Conservation (phyloP, 192 early-diverging fungal genomes). For the Rhizoclosmatium sp. region DNA sequence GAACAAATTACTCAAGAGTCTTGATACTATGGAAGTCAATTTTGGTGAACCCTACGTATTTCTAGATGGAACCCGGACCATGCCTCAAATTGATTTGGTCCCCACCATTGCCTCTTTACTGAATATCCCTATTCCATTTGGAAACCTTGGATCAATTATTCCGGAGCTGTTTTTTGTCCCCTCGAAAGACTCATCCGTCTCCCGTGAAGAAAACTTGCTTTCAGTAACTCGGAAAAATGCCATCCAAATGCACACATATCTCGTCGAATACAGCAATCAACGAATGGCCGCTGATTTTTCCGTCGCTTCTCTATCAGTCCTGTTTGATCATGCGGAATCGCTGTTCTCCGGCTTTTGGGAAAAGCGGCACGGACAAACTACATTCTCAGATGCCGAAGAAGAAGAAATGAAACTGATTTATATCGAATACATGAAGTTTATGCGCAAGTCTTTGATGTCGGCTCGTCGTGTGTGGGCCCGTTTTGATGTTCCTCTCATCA, state of each 20-base stretch:
- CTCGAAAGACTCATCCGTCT: not conserved
- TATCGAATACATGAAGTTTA: constrained; percentile 59
- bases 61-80: constrained; percentile 56
- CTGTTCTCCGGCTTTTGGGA: not conserved
- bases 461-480: constrained; percentile 91
- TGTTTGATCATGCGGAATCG: constrained; percentile 50
- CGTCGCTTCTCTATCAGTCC: constrained; percentile 42
- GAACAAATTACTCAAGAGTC: not conserved
- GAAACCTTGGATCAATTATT: constrained; percentile 87
- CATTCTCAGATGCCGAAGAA: constrained; percentile 1
- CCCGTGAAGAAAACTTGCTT: constrained; percentile 47
- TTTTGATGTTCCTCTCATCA: constrained; percentile 84
- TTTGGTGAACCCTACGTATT: constrained; percentile 41
- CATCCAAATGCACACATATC: constrained; percentile 72
- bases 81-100: constrained; percentile 92
- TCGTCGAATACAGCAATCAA: constrained; percentile 61
- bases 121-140: constrained; percentile 90
- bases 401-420: constrained; percentile 30
- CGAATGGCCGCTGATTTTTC: constrained; percentile 65
- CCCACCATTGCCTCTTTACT: constrained; percentile 83
- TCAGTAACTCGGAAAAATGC: constrained; percentile 69
- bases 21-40: constrained; percentile 14
- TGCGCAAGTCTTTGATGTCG: constrained; percentile 69
- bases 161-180: constrained; percentile 79
- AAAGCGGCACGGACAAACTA: not conserved